Evolutionary conservation across 2,329 filamentous ascomycete species (phyloP).

Genomic region (Cladorrhinum sp.): DNA sequence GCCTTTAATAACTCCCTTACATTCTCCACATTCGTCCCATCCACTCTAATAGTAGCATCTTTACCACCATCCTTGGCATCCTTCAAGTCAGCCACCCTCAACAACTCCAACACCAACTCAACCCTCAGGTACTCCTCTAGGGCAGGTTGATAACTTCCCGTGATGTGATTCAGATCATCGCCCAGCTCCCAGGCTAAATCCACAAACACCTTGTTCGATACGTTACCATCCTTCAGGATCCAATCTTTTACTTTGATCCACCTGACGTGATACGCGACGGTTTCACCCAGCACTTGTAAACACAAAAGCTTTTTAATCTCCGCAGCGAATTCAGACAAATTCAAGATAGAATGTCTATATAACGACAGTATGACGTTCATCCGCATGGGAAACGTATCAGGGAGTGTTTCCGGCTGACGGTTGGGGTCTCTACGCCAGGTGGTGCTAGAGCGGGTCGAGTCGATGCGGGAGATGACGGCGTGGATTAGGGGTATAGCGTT

Average conservation of each 20-base stretch:
- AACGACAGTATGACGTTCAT: neutral
- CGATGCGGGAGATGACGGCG: neutral
- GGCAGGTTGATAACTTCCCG: neutral
- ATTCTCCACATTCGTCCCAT: neutral
- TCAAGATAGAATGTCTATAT: neutral
- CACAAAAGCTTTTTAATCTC: neutral
- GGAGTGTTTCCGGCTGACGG: neutral
- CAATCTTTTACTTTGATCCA: neutral
- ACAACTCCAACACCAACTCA: neutral
- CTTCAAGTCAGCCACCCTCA: neutral
- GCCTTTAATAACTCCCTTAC: neutral
- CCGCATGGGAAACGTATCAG: neutral
- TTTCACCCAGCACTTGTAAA: neutral
- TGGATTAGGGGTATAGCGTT: neutral
- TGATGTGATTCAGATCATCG: neutral
- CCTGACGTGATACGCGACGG: neutral
- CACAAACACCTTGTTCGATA: neutral
- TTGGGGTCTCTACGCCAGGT: neutral
- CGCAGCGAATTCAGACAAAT: neutral
- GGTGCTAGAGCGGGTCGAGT: neutral
- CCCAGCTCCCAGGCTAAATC: neutral
- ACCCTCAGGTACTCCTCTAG: neutral
- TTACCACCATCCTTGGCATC: neutral
- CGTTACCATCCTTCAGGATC: too few relatives aligned
- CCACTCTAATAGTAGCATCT: too few relatives aligned